Evolutionary conservation across 257 asterid genomes (phyloP).

Genomic region (Rubia yunnanensis): DNA sequence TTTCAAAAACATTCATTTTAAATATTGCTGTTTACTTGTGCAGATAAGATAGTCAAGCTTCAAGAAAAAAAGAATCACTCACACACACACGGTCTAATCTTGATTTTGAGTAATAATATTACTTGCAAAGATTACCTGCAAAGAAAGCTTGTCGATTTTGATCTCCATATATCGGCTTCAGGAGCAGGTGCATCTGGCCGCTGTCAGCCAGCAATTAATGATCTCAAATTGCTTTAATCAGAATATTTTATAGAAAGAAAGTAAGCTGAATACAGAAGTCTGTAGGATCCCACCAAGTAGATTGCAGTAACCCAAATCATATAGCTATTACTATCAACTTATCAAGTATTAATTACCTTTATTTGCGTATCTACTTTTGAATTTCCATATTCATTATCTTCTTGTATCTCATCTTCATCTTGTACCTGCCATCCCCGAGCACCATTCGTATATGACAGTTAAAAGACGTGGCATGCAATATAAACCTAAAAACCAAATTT

Average conservation of each 20-base stretch:
- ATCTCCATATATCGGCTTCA: conserved; percentile 16
- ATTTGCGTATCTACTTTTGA: conserved; percentile 24
- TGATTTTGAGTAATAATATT: background rate
- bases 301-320: background rate
- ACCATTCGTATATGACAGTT: conserved; percentile 15
- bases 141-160: conserved; percentile 22
- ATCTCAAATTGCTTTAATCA: conserved; percentile 10
- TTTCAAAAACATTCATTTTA: background rate
- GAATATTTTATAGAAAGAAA: background rate
- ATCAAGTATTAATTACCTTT: conserved; percentile 32
- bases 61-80: background rate
- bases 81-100: background rate
- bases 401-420: conserved; percentile 71
- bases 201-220: conserved; percentile 15
- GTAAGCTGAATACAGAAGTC: background rate
- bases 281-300: background rate
- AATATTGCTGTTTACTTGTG: background rate
- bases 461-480: background rate
- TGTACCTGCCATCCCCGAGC: conserved; percentile 54
- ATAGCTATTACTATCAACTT: background rate
- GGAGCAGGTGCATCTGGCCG: conserved; percentile 36
- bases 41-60: background rate
- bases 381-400: conserved; percentile 48
- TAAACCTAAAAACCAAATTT: background rate
- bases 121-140: conserved; percentile 26